Conservation (phyloP, 116 monocot genomes). For the Dioscorea cayenensis region DNA sequence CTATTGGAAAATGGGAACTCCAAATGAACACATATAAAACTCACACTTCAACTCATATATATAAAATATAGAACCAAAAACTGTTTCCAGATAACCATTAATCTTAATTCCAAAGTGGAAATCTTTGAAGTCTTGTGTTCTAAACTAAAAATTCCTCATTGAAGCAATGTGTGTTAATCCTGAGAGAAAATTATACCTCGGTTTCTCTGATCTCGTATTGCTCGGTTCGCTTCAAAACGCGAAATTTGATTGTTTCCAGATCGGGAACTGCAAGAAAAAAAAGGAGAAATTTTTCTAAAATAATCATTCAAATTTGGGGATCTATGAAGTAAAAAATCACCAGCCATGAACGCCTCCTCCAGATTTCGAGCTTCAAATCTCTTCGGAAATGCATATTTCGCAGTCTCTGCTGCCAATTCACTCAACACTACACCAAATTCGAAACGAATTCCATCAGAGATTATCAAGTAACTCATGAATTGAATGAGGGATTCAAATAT, state of each 20-base stretch:
- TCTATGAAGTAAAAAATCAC: slow-evolving; percentile 12
- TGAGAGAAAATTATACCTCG: slow-evolving; percentile 28
- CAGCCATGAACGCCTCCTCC: slow-evolving; percentile 84
- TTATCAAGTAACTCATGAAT: not conserved
- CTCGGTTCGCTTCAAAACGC: slow-evolving; percentile 44
- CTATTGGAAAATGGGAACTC: no score
- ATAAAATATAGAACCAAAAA: no score
- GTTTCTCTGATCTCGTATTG: slow-evolving; percentile 83
- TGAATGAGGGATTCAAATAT: not conserved
- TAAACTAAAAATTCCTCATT: no score
- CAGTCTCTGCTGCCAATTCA: slow-evolving; percentile 45
- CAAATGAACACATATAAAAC: no score
- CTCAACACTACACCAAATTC: slow-evolving; percentile 30
- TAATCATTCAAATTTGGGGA: not conserved
- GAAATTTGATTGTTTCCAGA: slow-evolving; percentile 63
- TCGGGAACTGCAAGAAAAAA: slow-evolving; percentile 50
- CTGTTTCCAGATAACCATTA: no score
- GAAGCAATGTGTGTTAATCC: no score
- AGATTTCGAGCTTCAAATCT: slow-evolving; percentile 54
- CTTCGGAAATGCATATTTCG: slow-evolving; percentile 55
- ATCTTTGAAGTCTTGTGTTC: no score
- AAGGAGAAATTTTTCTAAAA: not conserved
- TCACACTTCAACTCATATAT: no score
- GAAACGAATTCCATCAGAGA: not conserved
- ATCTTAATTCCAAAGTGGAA: no score